Conservation (phyloP, 139 green algal species). For the Picocystis salinarum region DNA sequence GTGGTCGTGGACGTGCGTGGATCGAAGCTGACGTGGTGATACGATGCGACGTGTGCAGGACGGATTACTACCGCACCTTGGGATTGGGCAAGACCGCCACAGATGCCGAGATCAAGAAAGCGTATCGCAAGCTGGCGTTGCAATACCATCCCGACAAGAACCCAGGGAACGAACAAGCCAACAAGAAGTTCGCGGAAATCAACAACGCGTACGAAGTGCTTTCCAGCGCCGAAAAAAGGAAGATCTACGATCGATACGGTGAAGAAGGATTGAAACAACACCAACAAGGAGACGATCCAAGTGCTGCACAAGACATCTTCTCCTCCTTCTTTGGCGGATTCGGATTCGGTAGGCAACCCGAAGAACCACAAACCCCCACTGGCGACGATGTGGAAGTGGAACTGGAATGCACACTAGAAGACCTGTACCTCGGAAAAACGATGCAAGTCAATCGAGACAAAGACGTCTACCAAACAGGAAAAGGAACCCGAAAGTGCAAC, state of each 20-base stretch:
- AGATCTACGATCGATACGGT: slow-evolving; percentile 90
- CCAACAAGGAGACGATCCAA: slow-evolving; percentile 18
- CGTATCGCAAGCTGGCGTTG: slow-evolving; percentile 21
- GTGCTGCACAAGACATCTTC: slow-evolving; percentile 59
- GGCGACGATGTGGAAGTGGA: slow-evolving; percentile 68
- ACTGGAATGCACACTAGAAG: slow-evolving; percentile 60
- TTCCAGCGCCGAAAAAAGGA: slow-evolving; percentile 66
- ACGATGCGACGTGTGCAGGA: no score
- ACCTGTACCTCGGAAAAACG: slow-evolving; percentile 76
- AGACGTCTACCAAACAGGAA: slow-evolving; percentile 54
- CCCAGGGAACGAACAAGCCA: slow-evolving; percentile 68
- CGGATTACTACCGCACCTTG: slow-evolving; percentile 22
- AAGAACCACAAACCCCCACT: slow-evolving; percentile 65
- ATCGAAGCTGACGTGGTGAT: no score
- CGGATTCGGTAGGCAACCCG: slow-evolving; percentile 20
- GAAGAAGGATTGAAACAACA: slow-evolving; percentile 94
- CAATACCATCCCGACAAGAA: slow-evolving; percentile 44
- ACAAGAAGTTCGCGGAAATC: slow-evolving; percentile 89
- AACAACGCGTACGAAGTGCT: slow-evolving; percentile 90
- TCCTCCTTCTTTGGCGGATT: slow-evolving; percentile 32
- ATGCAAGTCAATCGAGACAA: slow-evolving; percentile 73
- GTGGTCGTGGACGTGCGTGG: no score
- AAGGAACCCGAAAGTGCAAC: slow-evolving; percentile 86
- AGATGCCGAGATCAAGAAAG: slow-evolving; percentile 17
- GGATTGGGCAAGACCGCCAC: slow-evolving; percentile 7